Base-by-base conservation (phyloP, 345 rosid genomes). In the Boechera divaricarpa region DNA sequence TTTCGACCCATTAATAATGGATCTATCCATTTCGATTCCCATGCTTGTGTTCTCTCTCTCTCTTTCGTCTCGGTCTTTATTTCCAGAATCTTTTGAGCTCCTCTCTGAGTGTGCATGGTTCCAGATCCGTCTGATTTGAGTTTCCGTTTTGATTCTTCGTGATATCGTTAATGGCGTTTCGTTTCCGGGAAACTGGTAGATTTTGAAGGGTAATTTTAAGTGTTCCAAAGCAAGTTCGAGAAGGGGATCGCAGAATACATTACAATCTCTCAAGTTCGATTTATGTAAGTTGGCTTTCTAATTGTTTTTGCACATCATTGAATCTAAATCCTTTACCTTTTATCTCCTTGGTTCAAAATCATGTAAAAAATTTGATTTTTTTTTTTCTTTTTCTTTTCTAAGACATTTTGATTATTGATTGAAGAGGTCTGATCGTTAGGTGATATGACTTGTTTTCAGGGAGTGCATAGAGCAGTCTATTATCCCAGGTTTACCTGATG, bases 401-500 rank as follows among this genome's bases (percentile, higher is more conserved):
- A 1, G 28, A 56, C 21, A 73, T 24, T 62, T 36, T 53, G 63
- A 31, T 42, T 3, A 12, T 52, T 0, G 56, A 41, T 53, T 63
- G 15, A 44, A 42, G 6, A 15, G 16, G 29, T 57, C 3, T 61
- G 58, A 61, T 33, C 29, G 3, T 60, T 48, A 36, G 33, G 44
- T 44, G 15, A 8, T 45, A 10, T 63, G 5, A 63, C 29, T 39
- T 56, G 55, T 65, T 59, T 49, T 58, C 59, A 87, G 91, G 97
- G 92, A 84, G 35, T 78, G 81, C 65, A 75, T 24, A 13, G 47
- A 83, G 54, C 84, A 90, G 70, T 80, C 86, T 39, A 47, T 91
- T 10, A 79, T 93, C 54, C 93, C 93, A 5, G 93, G 92, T 53
- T 80, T 91, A 63, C 98, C 97, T 0, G 91, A 93, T 82, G 93